Evolutionary conservation across 495 filamentous ascomycete genomes (phyloP).

Genomic region (Amorphotheca resinae): DNA sequence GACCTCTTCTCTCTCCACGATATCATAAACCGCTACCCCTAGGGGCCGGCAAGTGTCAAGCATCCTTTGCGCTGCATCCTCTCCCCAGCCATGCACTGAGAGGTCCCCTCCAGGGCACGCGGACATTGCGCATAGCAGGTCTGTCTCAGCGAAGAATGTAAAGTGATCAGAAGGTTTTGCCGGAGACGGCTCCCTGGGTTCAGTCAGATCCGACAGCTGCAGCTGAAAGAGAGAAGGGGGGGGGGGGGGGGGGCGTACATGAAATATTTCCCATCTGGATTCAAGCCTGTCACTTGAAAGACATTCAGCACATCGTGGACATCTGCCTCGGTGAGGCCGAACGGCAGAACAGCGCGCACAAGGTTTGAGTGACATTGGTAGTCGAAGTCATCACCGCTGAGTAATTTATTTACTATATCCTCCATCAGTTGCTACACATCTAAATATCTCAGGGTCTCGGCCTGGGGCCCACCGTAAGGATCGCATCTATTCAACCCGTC

Average conservation of each 20-base stretch:
- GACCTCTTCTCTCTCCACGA: constrained; percentile 37
- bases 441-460: neutral
- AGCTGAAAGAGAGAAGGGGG: neutral
- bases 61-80: constrained; percentile 52
- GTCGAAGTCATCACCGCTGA: constrained; percentile 57
- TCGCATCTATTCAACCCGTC: too few species aligned
- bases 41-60: constrained; percentile 60
- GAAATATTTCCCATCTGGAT: constrained; percentile 60
- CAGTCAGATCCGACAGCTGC: too few species aligned
- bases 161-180: constrained; percentile 53
- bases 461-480: constrained; percentile 15
- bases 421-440: neutral
- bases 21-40: constrained; percentile 53
- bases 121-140: constrained; percentile 62
- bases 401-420: constrained; percentile 45
- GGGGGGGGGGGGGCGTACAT: constrained; percentile 35
- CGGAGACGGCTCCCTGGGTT: constrained; percentile 43
- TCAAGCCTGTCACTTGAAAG: constrained; percentile 67
- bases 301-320: constrained; percentile 75
- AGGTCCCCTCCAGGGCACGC: constrained; percentile 51
- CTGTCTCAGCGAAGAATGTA: constrained; percentile 67
- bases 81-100: constrained; percentile 63
- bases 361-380: constrained; percentile 78
- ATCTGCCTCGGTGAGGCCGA: constrained; percentile 56
- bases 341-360: constrained; percentile 53